Evolutionary conservation across 352 stramenopile species (phyloP), one percentile per base, ranked within the genome.

Genomic region (Phytophthora fragariae): DNA sequence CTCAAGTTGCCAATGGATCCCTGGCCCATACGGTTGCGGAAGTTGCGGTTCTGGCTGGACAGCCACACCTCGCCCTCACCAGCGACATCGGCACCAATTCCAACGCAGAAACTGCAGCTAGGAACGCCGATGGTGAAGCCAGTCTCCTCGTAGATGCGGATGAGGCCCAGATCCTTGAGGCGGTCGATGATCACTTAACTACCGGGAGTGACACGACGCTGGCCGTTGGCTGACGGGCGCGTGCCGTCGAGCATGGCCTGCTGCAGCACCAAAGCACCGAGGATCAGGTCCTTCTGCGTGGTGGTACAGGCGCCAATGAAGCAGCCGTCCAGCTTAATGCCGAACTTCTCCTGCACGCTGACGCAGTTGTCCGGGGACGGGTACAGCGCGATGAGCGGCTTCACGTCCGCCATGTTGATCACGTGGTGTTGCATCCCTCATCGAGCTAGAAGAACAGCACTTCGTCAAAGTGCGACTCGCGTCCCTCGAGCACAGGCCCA

Each of bases 401-500:
- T 79, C 35, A 95, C 77, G 19, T 82, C 57, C 2, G 72, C 65
- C n/a, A 95, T 60, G 46, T 92, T 73, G 60, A 95, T 95, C 15
- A 93, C 79, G 19, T 21, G 19, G 19, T 21, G 19, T 21, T 21
- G 82, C 87, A 94, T n/a, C 82, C 83, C 21, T 78, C 71, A 52
- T 94, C 87, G 0, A 84, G 68, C 31, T 78, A 74, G 59, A 94
- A 94, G 80, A 91, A 94, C 37, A 91, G 73, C 39, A 82, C 87
- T 59, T 94, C 87, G 57, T 89, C 84, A 52, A 81, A 81, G 75
- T 94, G 87, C 39, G 81, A 89, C 1, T 77, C 67, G n/a, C 86
- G 83, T 3, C 56, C 70, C 46, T 71, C 67, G 33, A 92, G 72
- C 60, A 93, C 87, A 99, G 89, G 19, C 98, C 98, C 14, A 99